Conservation (phyloP, 768 basidiomycete species). For the Punctularia strigosozonata region DNA sequence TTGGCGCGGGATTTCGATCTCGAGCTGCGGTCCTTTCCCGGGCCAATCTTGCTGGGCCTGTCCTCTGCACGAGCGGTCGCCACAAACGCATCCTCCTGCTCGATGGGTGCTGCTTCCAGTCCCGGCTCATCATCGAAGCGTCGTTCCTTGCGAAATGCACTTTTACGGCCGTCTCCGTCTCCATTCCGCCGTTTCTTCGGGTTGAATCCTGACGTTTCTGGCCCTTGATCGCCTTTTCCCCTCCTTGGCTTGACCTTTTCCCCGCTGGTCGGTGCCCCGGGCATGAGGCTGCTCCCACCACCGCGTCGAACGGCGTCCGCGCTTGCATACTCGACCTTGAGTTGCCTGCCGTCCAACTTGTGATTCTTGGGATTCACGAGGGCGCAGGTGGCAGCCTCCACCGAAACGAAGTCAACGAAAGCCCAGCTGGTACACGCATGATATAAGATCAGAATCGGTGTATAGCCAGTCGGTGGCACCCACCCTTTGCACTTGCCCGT, state of each 20-base stretch:
- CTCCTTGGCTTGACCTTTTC: constrained; percentile 3
- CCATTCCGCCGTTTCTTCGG: neutral
- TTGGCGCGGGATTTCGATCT: constrained; percentile 40
- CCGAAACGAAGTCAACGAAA: constrained; percentile 81
- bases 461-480: constrained; percentile 10
- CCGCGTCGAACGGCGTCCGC: constrained; percentile 81
- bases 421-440: constrained; percentile 51
- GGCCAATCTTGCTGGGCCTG: constrained; percentile 2
- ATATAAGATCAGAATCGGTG: neutral
- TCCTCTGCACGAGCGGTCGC: constrained; percentile 9
- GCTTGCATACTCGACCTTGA: constrained; percentile 85
- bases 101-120: constrained; percentile 2
- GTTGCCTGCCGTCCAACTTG: constrained; percentile 67
- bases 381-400: constrained; percentile 69
- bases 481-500: constrained; percentile 94
- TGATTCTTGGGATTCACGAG: constrained; percentile 82
- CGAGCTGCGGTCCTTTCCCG: constrained; percentile 7
- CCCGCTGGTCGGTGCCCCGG: constrained; percentile 8
- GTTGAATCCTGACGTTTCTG: neutral
- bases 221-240: constrained; percentile 1
- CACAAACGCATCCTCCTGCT: constrained; percentile 8
- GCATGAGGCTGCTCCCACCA: too few species aligned
- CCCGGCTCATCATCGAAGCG: constrained; percentile 1
- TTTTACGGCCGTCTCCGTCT: neutral
- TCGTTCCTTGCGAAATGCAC: neutral